These are phyloP conservation scores for Backusella tuberculispora DNA, from an alignment of 192 early-diverging fungal species.

Conservation along the genomic window DNA sequence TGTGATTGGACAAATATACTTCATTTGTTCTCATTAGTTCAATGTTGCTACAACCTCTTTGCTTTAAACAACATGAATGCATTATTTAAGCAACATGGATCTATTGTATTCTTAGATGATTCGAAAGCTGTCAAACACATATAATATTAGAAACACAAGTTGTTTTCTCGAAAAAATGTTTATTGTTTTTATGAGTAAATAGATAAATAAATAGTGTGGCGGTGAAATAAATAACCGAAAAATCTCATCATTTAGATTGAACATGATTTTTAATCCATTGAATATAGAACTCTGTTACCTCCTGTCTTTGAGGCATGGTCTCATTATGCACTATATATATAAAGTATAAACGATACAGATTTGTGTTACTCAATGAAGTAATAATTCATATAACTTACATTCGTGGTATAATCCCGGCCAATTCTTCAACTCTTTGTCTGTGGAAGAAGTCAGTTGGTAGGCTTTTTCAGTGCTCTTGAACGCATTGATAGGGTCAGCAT, in stretches of 20 bases:
- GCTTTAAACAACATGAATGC: no score
- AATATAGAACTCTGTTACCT: slow-evolving; percentile 45
- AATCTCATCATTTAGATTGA: not conserved
- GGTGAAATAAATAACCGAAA: not conserved
- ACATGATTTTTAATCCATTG: slow-evolving; percentile 39
- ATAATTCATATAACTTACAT: slow-evolving; percentile 32
- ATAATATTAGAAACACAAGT: no score
- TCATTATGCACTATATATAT: not conserved
- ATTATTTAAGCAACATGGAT: no score
- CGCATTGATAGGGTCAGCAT: slow-evolving; percentile 50
- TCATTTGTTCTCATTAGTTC: no score
- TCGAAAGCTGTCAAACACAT: no score
- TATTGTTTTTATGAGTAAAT: not conserved
- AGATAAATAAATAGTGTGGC: not conserved
- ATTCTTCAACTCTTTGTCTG: slow-evolving; percentile 45
- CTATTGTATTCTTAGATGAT: no score
- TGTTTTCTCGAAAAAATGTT: not conserved
- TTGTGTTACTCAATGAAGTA: no score
- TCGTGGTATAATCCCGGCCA: slow-evolving; percentile 44
- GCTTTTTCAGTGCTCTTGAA: slow-evolving; percentile 39
- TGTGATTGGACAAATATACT: not conserved
- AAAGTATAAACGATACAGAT: no score
- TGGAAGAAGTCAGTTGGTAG: slow-evolving; percentile 43
- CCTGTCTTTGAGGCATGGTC: slow-evolving; percentile 31
- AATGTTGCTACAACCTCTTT: no score